Base-by-base conservation (phyloP, 2,329 filamentous ascomycete species). In the Pseudogymnoascus sp. region DNA sequence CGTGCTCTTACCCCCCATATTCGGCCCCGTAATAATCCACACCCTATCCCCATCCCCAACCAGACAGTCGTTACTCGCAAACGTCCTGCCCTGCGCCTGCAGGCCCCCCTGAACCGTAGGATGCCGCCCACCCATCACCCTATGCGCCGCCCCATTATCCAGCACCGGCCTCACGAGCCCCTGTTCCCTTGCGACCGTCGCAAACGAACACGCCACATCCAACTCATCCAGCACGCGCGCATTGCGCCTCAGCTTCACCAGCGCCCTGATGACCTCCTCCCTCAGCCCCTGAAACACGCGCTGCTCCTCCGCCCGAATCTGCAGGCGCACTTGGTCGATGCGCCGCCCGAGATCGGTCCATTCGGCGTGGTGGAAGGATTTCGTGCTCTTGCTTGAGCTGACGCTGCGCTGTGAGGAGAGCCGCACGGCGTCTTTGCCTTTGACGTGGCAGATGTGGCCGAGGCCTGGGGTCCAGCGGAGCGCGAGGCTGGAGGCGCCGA, bases 1-100 rank as follows among this genome's bases (percentile, higher is more conserved):
- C 0, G 94, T 99, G 72, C 88, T 93, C 76, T 99, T 99, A 57
- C 94, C 94, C 1, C 88, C 94, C 94, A 99, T 99, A 75, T 99
- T 99, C n/a, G 94, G 94, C 0, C 94, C 78, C 67, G 89, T 82
- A 82, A 93, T 77, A 72, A 83, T 68, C 86, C 87, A 77, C 75
- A 90, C 60, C 78, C 80, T 68, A 77, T 84, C 79, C 77, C 88
- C 75, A 80, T 78, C 60, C n/a, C 89, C 89, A 2, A 97, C 80
- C 37, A 89, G 79, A 73, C 91, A 96, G 75, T 97, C 90, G 68
- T 97, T 97, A 58, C 85, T 82, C 47, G 90, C 86, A 70, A 97
- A 97, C 9, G 77, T 85, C 30, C 91, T 85, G 1, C 93, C 93
- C 71, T 91, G 86, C 65, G 89, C 85, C 65, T 83, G 79, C 2